phyloP scores from a whole-genome alignment of 768 basidiomycete species.

The Sutorius australiensis region DNA sequence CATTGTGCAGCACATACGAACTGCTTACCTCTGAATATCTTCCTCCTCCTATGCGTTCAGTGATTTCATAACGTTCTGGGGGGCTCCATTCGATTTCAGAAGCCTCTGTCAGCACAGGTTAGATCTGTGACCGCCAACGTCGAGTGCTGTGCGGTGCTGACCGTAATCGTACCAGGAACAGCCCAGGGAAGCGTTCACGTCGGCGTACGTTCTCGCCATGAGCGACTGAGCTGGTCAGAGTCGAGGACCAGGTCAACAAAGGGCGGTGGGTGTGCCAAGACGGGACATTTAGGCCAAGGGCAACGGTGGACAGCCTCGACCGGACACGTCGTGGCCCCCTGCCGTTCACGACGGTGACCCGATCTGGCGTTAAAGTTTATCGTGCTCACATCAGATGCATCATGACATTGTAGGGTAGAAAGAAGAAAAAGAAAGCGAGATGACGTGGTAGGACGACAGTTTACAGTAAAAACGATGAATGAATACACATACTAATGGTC shows the following conservation, averaged over 20 bases:
- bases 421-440: not conserved
- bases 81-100: slow-evolving; percentile 59
- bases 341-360: slow-evolving; percentile 4
- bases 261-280: slow-evolving; percentile 16
- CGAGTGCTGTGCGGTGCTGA: slow-evolving; percentile 22
- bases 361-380: slow-evolving; percentile 1
- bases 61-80: slow-evolving; percentile 66
- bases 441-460: slow-evolving; percentile 20
- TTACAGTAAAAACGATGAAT: slow-evolving; percentile 26
- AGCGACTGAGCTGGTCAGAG: slow-evolving; percentile 11
- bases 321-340: slow-evolving; percentile 2
- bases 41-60: slow-evolving; percentile 59
- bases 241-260: slow-evolving; percentile 15
- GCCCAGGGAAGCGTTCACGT: slow-evolving; percentile 57
- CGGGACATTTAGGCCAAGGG: slow-evolving; percentile 28
- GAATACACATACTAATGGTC: slow-evolving; percentile 29
- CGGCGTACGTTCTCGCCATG: slow-evolving; percentile 52
- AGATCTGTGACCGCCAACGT: not conserved
- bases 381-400: slow-evolving; percentile 7
- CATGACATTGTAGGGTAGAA: slow-evolving; percentile 15
- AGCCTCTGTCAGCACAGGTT: slow-evolving; percentile 40
- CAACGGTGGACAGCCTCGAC: slow-evolving; percentile 21
- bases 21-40: slow-evolving; percentile 59
- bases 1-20: not conserved
- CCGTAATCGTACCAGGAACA: slow-evolving; percentile 63